phyloP scores from a whole-genome alignment of 495 filamentous ascomycete species.

The Talaromyces trachyspermus region DNA sequence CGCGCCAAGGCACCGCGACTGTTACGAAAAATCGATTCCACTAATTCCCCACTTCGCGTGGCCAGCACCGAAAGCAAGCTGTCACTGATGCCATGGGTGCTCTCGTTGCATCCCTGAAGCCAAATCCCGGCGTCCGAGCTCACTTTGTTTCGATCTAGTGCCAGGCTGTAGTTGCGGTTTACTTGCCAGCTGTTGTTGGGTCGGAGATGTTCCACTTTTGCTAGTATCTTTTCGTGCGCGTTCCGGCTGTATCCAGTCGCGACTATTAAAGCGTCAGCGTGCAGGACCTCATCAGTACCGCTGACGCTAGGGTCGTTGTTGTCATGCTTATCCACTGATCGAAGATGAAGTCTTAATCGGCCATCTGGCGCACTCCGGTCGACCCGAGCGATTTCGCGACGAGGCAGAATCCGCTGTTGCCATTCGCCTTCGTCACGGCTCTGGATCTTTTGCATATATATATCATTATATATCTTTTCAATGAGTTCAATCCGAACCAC shows the following conservation, averaged over 20 bases:
- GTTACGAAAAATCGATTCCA: conserved; percentile 64
- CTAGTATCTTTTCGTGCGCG: conserved; percentile 71
- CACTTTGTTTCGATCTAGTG: conserved; percentile 58
- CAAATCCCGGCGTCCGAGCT: conserved; percentile 63
- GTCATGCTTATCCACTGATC: conserved; percentile 14
- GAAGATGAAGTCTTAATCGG: conserved; percentile 33
- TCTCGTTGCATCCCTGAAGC: conserved; percentile 92
- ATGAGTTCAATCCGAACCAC: conserved; percentile 84
- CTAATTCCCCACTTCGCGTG: conserved; percentile 68
- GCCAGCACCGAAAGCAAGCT: conserved; percentile 73
- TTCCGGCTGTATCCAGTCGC: conserved; percentile 82
- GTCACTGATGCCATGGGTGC: conserved; percentile 82
- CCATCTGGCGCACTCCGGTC: conserved; percentile 40
- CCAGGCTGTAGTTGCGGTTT: conserved; percentile 64
- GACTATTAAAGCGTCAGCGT: conserved; percentile 74
- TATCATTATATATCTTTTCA: conserved; percentile 73
- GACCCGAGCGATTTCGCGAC: conserved; percentile 53
- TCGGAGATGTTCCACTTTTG: conserved; percentile 54
- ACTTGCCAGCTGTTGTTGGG: conserved; percentile 36
- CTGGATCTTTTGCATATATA: conserved; percentile 75
- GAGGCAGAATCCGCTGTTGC: conserved; percentile 70
- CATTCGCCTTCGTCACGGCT: conserved; percentile 63
- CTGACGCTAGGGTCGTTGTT: conserved; percentile 6
- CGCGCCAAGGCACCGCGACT: too few species aligned
- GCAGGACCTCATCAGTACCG: conserved; percentile 45